These are phyloP conservation scores for Eutrema salsugineum DNA, from an alignment of 441 rosid genomes.

Conservation along the genomic window DNA sequence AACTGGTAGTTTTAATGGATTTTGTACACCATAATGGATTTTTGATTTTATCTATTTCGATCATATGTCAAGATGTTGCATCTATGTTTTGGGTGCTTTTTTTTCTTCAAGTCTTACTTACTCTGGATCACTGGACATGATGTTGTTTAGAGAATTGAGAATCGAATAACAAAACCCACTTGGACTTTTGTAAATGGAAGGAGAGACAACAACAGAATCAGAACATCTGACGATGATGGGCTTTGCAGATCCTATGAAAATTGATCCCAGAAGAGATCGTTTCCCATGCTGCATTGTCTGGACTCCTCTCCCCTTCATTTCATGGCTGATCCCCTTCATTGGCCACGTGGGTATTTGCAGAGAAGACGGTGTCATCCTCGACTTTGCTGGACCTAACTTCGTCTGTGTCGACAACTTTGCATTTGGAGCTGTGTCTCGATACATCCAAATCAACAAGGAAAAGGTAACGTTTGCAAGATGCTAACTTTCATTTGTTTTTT, in stretches of 20 bases:
- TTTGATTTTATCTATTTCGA: background rate
- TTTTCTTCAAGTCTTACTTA: background rate
- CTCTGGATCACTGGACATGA: background rate
- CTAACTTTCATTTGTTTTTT: background rate
- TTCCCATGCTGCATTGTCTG: conserved; percentile 75
- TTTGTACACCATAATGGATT: background rate
- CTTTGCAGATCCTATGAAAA: conserved; percentile 32
- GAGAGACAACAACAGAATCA: conserved; percentile 46
- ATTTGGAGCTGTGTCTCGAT: conserved; percentile 57
- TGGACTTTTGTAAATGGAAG: conserved; percentile 44
- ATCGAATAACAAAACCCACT: background rate
- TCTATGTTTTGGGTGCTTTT: background rate
- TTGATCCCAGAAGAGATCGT: conserved; percentile 50
- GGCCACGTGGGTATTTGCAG: conserved; percentile 72
- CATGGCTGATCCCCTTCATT: conserved; percentile 69
- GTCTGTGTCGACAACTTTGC: conserved; percentile 62
- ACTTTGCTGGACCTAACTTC: conserved; percentile 74
- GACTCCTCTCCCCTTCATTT: conserved; percentile 67
- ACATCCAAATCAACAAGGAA: conserved; percentile 53
- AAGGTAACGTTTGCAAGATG: conserved; percentile 34
- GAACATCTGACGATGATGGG: conserved; percentile 38
- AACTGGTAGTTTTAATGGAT: background rate
- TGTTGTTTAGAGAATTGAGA: background rate
- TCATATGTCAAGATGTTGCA: background rate
- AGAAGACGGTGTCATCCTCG: conserved; percentile 70